These are phyloP conservation scores for Backusella mclennaniae DNA, from an alignment of 192 early-diverging fungal species.

Conservation along the genomic window DNA sequence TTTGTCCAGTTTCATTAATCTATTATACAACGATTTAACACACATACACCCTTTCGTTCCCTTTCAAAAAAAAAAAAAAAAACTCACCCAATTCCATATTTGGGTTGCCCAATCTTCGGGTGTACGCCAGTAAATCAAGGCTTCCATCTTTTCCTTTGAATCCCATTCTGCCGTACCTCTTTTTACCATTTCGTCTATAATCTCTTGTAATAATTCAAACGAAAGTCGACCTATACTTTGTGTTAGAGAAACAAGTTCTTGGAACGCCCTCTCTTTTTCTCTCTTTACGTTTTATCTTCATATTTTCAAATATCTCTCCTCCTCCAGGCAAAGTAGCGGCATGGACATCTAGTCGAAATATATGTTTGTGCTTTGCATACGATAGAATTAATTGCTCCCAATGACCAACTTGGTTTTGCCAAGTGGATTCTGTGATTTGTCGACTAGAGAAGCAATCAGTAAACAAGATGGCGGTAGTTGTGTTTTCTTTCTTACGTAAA, in stretches of 20 bases:
- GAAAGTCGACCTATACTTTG: slow-evolving; percentile 33
- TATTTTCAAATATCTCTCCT: slow-evolving; percentile 64
- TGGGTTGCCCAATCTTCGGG: slow-evolving; percentile 88
- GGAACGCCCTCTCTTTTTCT: background rate
- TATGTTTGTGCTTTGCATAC: slow-evolving; percentile 64
- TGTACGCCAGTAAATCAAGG: slow-evolving; percentile 83
- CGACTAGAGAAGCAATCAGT: slow-evolving; percentile 39
- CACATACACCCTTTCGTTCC: too few relatives aligned
- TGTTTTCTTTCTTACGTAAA: background rate
- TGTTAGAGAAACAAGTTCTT: slow-evolving; percentile 18
- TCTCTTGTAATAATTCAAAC: slow-evolving; percentile 64
- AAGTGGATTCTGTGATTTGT: slow-evolving; percentile 80
- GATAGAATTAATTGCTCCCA: slow-evolving; percentile 79
- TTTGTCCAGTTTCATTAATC: slow-evolving; percentile 67
- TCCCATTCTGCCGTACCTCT: slow-evolving; percentile 64
- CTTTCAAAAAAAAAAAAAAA: background rate
- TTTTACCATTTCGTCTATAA: slow-evolving; percentile 74
- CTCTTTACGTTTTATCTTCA: slow-evolving; percentile 60
- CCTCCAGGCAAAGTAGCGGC: slow-evolving; percentile 49
- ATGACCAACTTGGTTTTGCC: slow-evolving; percentile 75
- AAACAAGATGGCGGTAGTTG: too few relatives aligned
- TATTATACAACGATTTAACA: slow-evolving; percentile 17
- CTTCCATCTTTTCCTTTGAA: slow-evolving; percentile 44
- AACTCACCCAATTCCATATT: slow-evolving; percentile 78
- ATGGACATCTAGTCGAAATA: slow-evolving; percentile 63